Base-by-base conservation (phyloP, 192 early-diverging fungal species). In the Backusella luteola region DNA sequence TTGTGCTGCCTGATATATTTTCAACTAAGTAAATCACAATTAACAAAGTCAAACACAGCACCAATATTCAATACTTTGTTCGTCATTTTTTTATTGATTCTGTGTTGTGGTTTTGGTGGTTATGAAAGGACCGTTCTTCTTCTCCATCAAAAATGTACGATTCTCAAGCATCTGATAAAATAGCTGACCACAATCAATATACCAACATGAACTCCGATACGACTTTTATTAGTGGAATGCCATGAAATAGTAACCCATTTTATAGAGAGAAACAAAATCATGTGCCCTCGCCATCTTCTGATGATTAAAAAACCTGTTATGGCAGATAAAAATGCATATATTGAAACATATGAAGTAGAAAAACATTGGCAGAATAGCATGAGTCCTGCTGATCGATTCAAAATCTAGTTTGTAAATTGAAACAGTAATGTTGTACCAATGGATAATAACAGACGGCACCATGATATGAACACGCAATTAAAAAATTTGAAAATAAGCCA, bases 361-460 rank as follows among this genome's bases (percentile, higher is more conserved):
- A 34, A 74, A 6, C 29, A 63, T 41, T 75, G 74, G 74, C 44
- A 75, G 21, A 29, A 42, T 39, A 44, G 44, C 14, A 67, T 36
- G 66, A 36, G 42, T 29, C 74, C 44, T 52, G 21, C 26, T 1
- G 66, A 75, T 35, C 41, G 74, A 19, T 26, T 66, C 42, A 75
- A 75, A 66, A 75, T 8, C 21, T 75, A 6, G 73, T 26, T 26
- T 17, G 21, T 19, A 66, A 75, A 32, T 68, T 75, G 74, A 67
- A 75, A 63, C 56, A 75, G 15, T 26, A 29, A 9, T 11, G 56
- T 63, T 3, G 56, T 23, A 63, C 56, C 21, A 26, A 29, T 63
- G 26, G 52, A 5, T 12, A 73, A 73, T n/a, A 73, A 34, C 32
- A 73, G n/a, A 66, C 56, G 49, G 12, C 15, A 19, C 11, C 21